phyloP scores from a whole-genome alignment of 148 eudicot species.

The Pouteria glomerata region DNA sequence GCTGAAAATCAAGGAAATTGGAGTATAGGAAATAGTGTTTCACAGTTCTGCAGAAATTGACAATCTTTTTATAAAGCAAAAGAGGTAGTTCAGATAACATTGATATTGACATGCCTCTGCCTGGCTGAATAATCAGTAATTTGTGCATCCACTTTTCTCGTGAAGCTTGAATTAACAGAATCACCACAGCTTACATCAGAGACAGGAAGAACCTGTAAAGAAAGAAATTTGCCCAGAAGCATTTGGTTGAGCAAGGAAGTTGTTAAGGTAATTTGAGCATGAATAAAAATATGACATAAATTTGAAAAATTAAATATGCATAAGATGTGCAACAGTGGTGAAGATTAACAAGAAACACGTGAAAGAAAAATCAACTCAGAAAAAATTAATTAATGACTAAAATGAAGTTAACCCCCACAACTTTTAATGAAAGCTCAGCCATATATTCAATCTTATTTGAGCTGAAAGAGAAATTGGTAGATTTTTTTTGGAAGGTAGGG shows the following conservation, averaged over 20 bases:
- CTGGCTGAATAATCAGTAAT: constrained; percentile 27
- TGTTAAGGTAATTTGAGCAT: constrained; percentile 6
- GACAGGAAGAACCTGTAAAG: constrained; percentile 41
- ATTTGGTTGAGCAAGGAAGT: neutral
- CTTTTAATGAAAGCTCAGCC: too few relatives aligned
- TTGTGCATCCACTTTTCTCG: constrained; percentile 29
- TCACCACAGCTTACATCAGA: constrained; percentile 40
- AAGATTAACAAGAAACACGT: neutral
- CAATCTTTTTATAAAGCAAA: neutral
- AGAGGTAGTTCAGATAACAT: constrained; percentile 1
- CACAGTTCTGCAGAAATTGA: neutral
- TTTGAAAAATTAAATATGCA: neutral
- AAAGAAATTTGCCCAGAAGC: neutral
- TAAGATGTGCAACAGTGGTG: neutral
- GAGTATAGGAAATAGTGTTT: neutral
- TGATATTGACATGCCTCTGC: constrained; percentile 27
- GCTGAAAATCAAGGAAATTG: constrained; percentile 28
- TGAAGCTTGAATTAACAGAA: constrained; percentile 44
- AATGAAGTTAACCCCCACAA: too few relatives aligned
- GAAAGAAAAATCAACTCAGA: neutral
- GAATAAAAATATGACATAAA: neutral
- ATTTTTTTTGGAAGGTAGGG: too few relatives aligned
- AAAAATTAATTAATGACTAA: neutral
- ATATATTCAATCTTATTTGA: neutral
- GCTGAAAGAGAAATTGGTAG: neutral